phyloP scores from a whole-genome alignment of 768 basidiomycete genomes.

The Lactarius sp. region DNA sequence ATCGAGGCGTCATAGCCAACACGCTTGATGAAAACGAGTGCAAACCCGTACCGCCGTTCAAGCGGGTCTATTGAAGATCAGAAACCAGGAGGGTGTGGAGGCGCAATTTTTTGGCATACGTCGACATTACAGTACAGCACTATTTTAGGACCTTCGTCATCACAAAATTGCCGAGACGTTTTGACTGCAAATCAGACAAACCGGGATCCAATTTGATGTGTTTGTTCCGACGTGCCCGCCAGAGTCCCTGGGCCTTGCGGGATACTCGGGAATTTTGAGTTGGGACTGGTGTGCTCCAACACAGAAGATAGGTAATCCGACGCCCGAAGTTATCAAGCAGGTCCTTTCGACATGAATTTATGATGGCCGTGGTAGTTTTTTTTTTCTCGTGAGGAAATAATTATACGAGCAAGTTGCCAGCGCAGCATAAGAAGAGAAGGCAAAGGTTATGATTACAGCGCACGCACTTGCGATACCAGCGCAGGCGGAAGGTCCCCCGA shows the following conservation, averaged over 20 bases:
- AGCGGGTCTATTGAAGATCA: slow-evolving; percentile 74
- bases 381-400: too few relatives aligned
- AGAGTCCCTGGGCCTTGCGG: neutral
- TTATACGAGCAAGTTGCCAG: too few relatives aligned
- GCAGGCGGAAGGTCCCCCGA: too few relatives aligned
- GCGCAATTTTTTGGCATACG: neutral
- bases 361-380: too few relatives aligned
- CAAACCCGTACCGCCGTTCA: slow-evolving; percentile 96
- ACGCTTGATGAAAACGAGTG: slow-evolving; percentile 97
- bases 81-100: neutral
- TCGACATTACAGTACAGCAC: neutral
- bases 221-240: neutral
- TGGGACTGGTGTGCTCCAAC: neutral
- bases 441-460: too few relatives aligned
- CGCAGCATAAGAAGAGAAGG: too few relatives aligned
- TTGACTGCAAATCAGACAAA: neutral
- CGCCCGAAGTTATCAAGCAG: too few relatives aligned
- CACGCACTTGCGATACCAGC: too few relatives aligned
- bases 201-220: neutral
- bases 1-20: slow-evolving; percentile 76
- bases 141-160: neutral
- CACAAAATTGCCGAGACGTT: neutral
- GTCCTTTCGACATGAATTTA: too few relatives aligned
- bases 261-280: neutral
- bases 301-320: too few relatives aligned